Percentiles rank a stretch among this genome's conserved stretches.
Evolutionary conservation across 306 rosid genomes (phyloP).

Genomic region (Arachis stenosperma): DNA sequence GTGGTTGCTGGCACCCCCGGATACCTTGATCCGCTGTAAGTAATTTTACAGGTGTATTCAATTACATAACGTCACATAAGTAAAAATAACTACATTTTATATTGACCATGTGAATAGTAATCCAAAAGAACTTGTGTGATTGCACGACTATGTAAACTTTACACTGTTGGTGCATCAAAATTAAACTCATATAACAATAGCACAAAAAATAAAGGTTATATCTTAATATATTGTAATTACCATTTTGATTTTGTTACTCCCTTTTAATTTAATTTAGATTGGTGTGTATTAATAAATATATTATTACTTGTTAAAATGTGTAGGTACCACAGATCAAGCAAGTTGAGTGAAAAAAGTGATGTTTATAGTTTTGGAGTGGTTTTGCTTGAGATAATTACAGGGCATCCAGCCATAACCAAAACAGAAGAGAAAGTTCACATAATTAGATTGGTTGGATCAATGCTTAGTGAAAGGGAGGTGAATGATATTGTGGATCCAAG

Average conservation of each 20-base stretch:
- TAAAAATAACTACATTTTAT: too few relatives aligned
- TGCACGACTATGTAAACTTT: too few relatives aligned
- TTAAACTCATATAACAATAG: too few relatives aligned
- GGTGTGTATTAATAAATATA: neutral
- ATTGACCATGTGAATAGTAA: too few relatives aligned
- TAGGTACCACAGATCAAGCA: slow-evolving; percentile 43
- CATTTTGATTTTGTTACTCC: too few relatives aligned
- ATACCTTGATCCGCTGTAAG: slow-evolving; percentile 71
- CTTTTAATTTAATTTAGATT: too few relatives aligned
- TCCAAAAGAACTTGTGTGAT: too few relatives aligned
- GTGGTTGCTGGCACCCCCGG: slow-evolving; percentile 64
- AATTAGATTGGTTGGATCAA: slow-evolving; percentile 36
- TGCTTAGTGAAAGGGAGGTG: slow-evolving; percentile 14
- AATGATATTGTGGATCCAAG: slow-evolving; percentile 46
- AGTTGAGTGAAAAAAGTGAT: slow-evolving; percentile 52
- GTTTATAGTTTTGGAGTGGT: slow-evolving; percentile 53
- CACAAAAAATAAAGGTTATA: too few relatives aligned
- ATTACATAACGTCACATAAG: too few relatives aligned
- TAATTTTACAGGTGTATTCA: neutral
- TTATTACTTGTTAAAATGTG: neutral
- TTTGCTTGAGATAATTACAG: slow-evolving; percentile 49
- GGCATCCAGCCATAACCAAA: slow-evolving; percentile 43
- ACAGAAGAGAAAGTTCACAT: slow-evolving; percentile 40
- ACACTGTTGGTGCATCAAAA: too few relatives aligned
- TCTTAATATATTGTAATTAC: too few relatives aligned